Evolutionary conservation across 371 early-diverging fungal genomes (phyloP), one percentile per base, ranked within the genome.

Genomic region (Mucor circinelloides): DNA sequence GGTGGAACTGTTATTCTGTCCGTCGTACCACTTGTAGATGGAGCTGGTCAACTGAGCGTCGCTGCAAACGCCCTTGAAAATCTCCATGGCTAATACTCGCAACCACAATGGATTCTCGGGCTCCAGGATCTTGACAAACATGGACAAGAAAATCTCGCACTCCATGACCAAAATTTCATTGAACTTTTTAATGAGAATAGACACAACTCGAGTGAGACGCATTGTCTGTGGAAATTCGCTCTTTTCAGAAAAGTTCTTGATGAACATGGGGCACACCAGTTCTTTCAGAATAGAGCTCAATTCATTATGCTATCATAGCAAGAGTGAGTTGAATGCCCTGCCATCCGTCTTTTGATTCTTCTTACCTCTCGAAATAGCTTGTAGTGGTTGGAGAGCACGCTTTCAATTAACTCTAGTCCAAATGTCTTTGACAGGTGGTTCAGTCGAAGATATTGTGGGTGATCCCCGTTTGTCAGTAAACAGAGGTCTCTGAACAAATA

Each of bases 361-460:
- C 25, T 65, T 84, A 93, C 95, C 84, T 78, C 77, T 64, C 85
- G 80, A 70, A 99, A 93, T 3, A 95, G 81, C 36, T 75, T 74
- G 27, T 85, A 84, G 69, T 96, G 95, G 67, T 90, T 91, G 8
- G 89, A 81, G 59, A 99, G 75, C 7, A 98, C 84, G 21, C 94
- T 90, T 63, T 99, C 99, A 31, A 99, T 85, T 56, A 99, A 73
- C 72, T 99, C 99, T n/a, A 98, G 79, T 1, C 95, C 94, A 77
- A 97, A 89, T 0, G 90, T 86, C 64, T 91, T 89, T 50, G 93
- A 88, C 12, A 97, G 78, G 31, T 83, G 71, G 25, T 76, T 73
- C 5, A 89, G 70, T 12, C 85, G 86, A 42, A 97, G 80, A 62
- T 93, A 94, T 28, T 87, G 83, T 0, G 94, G 86, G 15, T 83